These are phyloP conservation scores for Paraurostyla sp. DNA, from an alignment of 73 alveolate genomes.

Conservation along the genomic window DNA sequence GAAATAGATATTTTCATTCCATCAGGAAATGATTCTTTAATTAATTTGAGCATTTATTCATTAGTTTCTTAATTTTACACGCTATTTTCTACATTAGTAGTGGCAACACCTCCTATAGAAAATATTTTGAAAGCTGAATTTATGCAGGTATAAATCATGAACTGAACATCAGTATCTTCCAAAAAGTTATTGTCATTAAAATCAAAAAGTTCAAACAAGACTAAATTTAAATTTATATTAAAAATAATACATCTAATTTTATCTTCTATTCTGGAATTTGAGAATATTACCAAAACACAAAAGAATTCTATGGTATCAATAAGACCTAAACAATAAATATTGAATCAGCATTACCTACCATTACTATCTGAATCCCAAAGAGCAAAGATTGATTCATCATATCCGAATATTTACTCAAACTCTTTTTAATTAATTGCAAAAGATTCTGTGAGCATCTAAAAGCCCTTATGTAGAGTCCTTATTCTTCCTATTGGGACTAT, in stretches of 20 bases:
- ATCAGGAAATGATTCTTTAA: constrained; percentile 50
- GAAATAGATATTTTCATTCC: constrained; percentile 27
- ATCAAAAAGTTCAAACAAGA: constrained; percentile 43
- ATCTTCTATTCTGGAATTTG: constrained; percentile 58
- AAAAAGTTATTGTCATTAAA: constrained; percentile 35
- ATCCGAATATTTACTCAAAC: constrained; percentile 48
- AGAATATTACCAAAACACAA: constrained; percentile 15
- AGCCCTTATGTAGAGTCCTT: constrained; percentile 46
- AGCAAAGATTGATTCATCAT: constrained; percentile 54
- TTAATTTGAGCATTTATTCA: constrained; percentile 20
- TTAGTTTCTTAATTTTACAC: constrained; percentile 28
- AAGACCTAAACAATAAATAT: constrained; percentile 11
- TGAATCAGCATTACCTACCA: neutral
- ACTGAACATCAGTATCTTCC: constrained; percentile 40
- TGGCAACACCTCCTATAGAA: constrained; percentile 9
- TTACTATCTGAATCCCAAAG: constrained; percentile 58
- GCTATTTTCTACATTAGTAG: neutral
- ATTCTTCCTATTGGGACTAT: constrained; percentile 52
- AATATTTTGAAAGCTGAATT: constrained; percentile 6
- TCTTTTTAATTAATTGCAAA: constrained; percentile 56
- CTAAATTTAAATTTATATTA: neutral
- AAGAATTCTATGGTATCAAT: constrained; percentile 52
- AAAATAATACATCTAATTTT: constrained; percentile 26
- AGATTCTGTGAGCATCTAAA: constrained; percentile 56
- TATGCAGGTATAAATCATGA: constrained; percentile 39